Base-by-base conservation (phyloP, 805 yeast species). In the Saccharomycopsis malanga region DNA sequence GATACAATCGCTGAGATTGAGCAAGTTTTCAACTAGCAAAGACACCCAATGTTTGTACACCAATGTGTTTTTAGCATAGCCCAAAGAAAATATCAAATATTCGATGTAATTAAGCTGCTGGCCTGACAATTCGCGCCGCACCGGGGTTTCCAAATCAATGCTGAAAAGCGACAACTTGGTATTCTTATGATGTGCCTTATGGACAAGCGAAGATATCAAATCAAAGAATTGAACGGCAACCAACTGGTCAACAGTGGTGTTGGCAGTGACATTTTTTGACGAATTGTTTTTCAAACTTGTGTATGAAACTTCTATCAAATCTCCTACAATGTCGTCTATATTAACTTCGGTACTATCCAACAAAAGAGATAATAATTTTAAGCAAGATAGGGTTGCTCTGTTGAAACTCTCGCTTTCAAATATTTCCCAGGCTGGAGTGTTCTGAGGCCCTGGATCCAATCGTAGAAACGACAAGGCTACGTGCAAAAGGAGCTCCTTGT, bases 311-410 rank as follows among this genome's bases (percentile, higher is more conserved):
- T 66, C 64, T 15, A 78, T 61, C 23, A 76, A 55, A 5, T 60
- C 52, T n/a, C 67, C 61, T 27, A 79, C 70, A 36, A 68, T 68
- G 1, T 61, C 62, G 5, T 66, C 67, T 47, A 81, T 79, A 45
- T 76, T 71, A 0, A 65, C 44, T 54, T 83, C 89, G 12, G 72
- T 66, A 0, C 87, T 88, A 54, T 75, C 76, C 1, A 80, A 54
- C 21, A 83, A 57, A 1, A 68, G 48, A 37, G 68, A 72, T 23
- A 73, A 53, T 2, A 82, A 55, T 3, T 69, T 65, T 37, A 83
- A 61, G 1, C 74, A 63, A 17, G 68, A 61, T 27, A 69, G 65
- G 4, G 70, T 66, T 47, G 77, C 64, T 44, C 62, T 58, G 10
- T 59, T 35, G 60, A 62, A 62, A 62, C 73, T 61, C 36, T 64